These are phyloP conservation scores for Coemansia sp. DNA, from an alignment of 192 early-diverging fungal genomes.

Conservation along the genomic window DNA sequence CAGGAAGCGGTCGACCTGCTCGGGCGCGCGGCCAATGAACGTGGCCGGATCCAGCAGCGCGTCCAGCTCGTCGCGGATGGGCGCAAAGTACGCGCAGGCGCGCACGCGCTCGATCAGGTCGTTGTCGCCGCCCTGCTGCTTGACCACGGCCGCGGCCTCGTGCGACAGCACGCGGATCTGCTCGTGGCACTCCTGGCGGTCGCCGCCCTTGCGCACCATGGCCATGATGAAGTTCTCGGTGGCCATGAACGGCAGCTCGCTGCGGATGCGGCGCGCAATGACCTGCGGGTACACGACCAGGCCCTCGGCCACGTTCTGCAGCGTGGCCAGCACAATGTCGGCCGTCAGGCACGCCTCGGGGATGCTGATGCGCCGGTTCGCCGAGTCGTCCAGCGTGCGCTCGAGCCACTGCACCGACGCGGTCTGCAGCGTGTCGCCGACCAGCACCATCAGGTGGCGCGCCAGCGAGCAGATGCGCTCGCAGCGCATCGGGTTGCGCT, in stretches of 20 bases:
- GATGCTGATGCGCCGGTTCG: slow-evolving; percentile 92
- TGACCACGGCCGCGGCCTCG: slow-evolving; percentile 86
- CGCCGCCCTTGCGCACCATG: slow-evolving; percentile 93
- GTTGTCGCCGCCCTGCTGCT: slow-evolving; percentile 89
- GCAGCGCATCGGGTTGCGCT: slow-evolving; percentile 99
- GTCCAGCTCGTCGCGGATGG: slow-evolving; percentile 73
- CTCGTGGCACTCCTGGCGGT: slow-evolving; percentile 95
- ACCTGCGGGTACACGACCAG: slow-evolving; percentile 97
- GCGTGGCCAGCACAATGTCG: slow-evolving; percentile 89
- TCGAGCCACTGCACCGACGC: slow-evolving; percentile 96
- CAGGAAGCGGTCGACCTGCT: slow-evolving; percentile 88
- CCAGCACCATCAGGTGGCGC: slow-evolving; percentile 90
- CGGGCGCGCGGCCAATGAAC: slow-evolving; percentile 90
- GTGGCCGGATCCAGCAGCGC: slow-evolving; percentile 80
- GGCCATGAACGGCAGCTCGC: slow-evolving; percentile 99
- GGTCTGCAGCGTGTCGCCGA: slow-evolving; percentile 82
- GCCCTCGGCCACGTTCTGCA: slow-evolving; percentile 97
- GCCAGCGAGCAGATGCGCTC: slow-evolving; percentile 95
- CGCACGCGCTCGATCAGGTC: slow-evolving; percentile 90
- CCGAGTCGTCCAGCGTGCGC: slow-evolving; percentile 95
- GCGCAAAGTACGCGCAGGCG: slow-evolving; percentile 79
- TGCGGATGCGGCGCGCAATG: slow-evolving; percentile 82
- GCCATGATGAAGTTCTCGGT: slow-evolving; percentile 99
- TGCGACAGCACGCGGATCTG: slow-evolving; percentile 93
- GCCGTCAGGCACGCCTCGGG: slow-evolving; percentile 96